Conservation (phyloP, 148 eudicot species). For the Amaranthus hypochondriacus region DNA sequence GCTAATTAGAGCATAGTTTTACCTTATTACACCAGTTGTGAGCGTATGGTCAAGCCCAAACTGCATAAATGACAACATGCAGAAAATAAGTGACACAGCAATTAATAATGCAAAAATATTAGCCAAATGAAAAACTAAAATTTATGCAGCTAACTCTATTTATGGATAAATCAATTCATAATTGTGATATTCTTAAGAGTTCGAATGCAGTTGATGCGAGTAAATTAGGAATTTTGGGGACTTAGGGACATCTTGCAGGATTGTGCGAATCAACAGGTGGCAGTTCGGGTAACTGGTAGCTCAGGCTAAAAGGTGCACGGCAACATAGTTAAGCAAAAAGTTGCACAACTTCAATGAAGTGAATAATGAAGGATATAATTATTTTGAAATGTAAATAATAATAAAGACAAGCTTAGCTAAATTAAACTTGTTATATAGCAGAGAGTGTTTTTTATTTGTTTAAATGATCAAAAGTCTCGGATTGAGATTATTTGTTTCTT, state of each 20-base stretch:
- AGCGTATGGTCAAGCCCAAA: conserved; percentile 88
- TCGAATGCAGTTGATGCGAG: not conserved
- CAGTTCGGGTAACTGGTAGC: not conserved
- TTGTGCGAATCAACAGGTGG: too few relatives aligned
- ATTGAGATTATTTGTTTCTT: not conserved
- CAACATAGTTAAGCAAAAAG: not conserved
- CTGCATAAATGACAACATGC: conserved; percentile 33
- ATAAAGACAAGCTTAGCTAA: too few relatives aligned
- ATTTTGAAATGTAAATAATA: too few relatives aligned
- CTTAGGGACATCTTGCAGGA: too few relatives aligned
- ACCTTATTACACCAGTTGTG: conserved; percentile 90
- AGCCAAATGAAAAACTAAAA: not conserved
- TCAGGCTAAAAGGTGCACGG: not conserved
- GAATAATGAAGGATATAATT: too few relatives aligned
- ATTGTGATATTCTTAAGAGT: not conserved
- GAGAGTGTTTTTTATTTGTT: not conserved
- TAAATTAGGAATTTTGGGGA: not conserved
- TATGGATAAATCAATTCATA: too few relatives aligned
- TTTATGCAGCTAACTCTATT: not conserved
- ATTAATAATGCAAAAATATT: not conserved
- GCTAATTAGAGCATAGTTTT: conserved; percentile 9
- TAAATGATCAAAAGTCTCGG: not conserved
- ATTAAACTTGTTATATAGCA: not conserved
- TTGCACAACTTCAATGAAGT: not conserved
- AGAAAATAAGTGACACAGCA: conserved; percentile 8